Conservation (phyloP, 148 eudicot species). For the Chenopodium album region DNA sequence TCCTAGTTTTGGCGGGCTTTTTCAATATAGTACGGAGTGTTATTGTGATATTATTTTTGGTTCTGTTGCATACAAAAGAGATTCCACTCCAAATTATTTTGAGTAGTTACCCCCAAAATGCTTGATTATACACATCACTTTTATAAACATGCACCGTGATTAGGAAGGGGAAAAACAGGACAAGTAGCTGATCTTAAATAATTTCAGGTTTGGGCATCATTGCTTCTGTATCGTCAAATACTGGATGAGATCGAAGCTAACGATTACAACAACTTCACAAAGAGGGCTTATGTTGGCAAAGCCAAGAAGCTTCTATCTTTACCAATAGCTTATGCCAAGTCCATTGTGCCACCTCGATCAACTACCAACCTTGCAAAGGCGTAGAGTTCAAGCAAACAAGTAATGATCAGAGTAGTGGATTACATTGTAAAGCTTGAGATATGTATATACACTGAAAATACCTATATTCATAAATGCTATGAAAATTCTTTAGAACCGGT, state of each 20-base stretch:
- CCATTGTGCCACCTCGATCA: conserved; percentile 56
- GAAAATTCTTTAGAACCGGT: conserved; percentile 23
- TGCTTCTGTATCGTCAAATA: conserved; percentile 80
- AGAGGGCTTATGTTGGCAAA: conserved; percentile 86
- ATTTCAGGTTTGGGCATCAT: conserved; percentile 91
- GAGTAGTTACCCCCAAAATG: neutral
- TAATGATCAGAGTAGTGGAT: conserved; percentile 2
- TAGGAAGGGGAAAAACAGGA: neutral
- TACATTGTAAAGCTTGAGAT: conserved; percentile 22
- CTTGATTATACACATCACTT: too few relatives aligned
- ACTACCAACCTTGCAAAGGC: conserved; percentile 43
- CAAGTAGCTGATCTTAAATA: neutral
- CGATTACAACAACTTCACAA: conserved; percentile 91
- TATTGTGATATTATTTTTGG: too few relatives aligned
- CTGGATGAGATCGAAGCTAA: conserved; percentile 93
- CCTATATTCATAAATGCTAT: conserved; percentile 22
- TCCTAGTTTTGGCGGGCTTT: too few relatives aligned
- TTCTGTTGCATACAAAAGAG: too few relatives aligned
- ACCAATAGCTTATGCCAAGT: conserved; percentile 74
- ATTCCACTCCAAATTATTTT: neutral
- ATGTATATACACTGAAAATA: conserved; percentile 24
- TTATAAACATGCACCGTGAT: neutral
- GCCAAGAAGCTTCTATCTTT: conserved; percentile 76
- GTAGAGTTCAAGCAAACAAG: conserved; percentile 20
- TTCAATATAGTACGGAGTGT: too few relatives aligned